A percentile compares a stretch with the other conserved stretches of the same genome.
These are phyloP conservation scores for Fusarium nurragi DNA, from an alignment of 2,329 filamentous ascomycete species.

Conservation along the genomic window DNA sequence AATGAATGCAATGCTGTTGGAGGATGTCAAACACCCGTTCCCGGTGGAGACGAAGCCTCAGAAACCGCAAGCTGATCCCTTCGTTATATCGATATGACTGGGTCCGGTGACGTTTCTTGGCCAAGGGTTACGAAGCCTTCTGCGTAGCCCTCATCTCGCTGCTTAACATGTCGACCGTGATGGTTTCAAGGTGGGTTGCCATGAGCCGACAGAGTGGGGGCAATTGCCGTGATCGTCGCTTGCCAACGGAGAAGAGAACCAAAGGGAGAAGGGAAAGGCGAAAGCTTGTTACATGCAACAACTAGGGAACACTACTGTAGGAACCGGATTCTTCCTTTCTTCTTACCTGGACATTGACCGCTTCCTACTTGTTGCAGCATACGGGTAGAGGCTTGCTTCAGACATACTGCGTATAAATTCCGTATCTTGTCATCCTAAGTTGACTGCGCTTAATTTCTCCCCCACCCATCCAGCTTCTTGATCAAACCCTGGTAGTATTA, in stretches of 20 bases:
- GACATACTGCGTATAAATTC: no score
- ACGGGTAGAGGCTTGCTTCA: no score
- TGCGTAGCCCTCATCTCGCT: conserved; percentile 31
- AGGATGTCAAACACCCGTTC: conserved; percentile 21
- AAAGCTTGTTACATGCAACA: conserved; percentile 21
- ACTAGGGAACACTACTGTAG: background rate
- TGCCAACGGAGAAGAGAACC: conserved; percentile 23
- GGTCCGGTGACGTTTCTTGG: conserved; percentile 34
- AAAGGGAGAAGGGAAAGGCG: conserved; percentile 30
- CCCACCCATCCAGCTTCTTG: conserved; percentile 28
- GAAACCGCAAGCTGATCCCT: conserved; percentile 32
- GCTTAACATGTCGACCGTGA: conserved; percentile 12
- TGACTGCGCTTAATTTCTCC: background rate
- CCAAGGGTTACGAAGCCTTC: conserved; percentile 39
- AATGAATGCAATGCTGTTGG: conserved; percentile 24
- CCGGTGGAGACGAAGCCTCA: conserved; percentile 29
- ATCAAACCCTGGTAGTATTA: conserved; percentile 25
- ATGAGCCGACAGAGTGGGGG: conserved; percentile 32
- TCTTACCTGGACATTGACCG: background rate
- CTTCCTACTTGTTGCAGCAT: conserved; percentile 11
- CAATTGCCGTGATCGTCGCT: conserved; percentile 28
- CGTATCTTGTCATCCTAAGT: no score
- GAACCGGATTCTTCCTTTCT: background rate
- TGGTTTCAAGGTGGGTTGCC: conserved; percentile 33
- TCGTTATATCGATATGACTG: conserved; percentile 18